phyloP scores from a whole-genome alignment of 352 stramenopile genomes.

The Pythium dissimile region DNA sequence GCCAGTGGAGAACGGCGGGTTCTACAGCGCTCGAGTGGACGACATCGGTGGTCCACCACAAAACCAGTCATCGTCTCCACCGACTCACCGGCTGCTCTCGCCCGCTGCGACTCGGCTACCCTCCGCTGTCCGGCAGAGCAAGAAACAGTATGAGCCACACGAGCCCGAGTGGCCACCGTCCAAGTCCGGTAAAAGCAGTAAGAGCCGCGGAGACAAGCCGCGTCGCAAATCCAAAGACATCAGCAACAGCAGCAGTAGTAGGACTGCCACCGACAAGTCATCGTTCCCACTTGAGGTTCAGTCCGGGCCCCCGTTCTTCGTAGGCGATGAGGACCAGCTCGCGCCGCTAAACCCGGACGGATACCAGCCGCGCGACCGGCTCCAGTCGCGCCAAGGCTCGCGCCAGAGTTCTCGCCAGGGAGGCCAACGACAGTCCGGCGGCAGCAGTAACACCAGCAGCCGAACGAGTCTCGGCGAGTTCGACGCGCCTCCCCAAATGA shows the following conservation, averaged over 20 bases:
- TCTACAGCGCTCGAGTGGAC: slow-evolving; percentile 15
- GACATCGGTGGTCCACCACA: slow-evolving; percentile 10
- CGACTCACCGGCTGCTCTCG: slow-evolving; percentile 25
- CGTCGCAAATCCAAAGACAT: slow-evolving; percentile 29
- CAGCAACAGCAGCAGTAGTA: background rate
- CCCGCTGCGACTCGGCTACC: slow-evolving; percentile 30
- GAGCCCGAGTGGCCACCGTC: slow-evolving; percentile 4
- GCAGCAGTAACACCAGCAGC: slow-evolving; percentile 18
- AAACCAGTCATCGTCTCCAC: slow-evolving; percentile 15
- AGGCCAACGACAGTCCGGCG: slow-evolving; percentile 18
- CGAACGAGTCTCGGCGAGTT: slow-evolving; percentile 41
- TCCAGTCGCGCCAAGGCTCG: slow-evolving; percentile 75
- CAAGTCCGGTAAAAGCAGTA: slow-evolving; percentile 7
- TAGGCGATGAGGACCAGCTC: slow-evolving; percentile 39
- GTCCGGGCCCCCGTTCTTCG: too few relatives aligned
- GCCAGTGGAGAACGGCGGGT: background rate
- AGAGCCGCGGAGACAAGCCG: slow-evolving; percentile 16
- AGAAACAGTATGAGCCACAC: slow-evolving; percentile 4
- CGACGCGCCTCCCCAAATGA: slow-evolving; percentile 31
- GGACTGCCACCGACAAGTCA: slow-evolving; percentile 6
- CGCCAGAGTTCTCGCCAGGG: slow-evolving; percentile 62
- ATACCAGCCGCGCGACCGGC: slow-evolving; percentile 67
- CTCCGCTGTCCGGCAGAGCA: slow-evolving; percentile 26
- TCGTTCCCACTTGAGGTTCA: slow-evolving; percentile 9
- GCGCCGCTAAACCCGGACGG: slow-evolving; percentile 33